phyloP scores from a whole-genome alignment of 306 rosid genomes.

The Trichosanthes truncata region DNA sequence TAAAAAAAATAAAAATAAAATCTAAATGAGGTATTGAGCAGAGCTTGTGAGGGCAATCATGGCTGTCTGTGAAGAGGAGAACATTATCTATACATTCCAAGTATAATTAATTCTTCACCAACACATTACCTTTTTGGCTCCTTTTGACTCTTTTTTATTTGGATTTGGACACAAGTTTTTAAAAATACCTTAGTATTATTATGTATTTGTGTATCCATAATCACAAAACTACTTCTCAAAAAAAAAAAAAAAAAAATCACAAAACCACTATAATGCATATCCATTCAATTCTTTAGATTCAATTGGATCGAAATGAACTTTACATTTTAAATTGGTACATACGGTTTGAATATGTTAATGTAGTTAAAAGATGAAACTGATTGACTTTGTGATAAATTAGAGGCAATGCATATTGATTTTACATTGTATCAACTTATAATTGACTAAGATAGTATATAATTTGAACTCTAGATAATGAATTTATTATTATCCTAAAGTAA shows the following conservation, averaged over 20 bases:
- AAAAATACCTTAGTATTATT: background rate
- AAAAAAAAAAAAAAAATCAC: too few relatives aligned
- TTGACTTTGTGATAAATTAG: background rate
- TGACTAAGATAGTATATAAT: too few relatives aligned
- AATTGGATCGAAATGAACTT: too few relatives aligned
- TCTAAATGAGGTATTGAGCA: background rate
- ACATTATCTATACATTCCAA: background rate
- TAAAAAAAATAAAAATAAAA: background rate
- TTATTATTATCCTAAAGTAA: too few relatives aligned
- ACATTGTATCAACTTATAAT: too few relatives aligned
- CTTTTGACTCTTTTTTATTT: background rate
- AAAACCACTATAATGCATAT: background rate
- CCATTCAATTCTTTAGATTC: too few relatives aligned
- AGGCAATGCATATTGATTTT: too few relatives aligned
- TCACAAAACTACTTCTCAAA: too few relatives aligned
- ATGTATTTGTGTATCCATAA: background rate
- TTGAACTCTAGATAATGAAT: too few relatives aligned
- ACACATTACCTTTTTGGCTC: background rate
- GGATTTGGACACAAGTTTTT: background rate
- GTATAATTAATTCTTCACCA: background rate
- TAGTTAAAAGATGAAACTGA: background rate
- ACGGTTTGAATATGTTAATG: background rate
- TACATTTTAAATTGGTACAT: background rate
- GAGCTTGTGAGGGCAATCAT: background rate
- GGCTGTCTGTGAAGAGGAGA: background rate